Conservation (phyloP, 257 asterid genomes). For the Capsicum chinense region DNA sequence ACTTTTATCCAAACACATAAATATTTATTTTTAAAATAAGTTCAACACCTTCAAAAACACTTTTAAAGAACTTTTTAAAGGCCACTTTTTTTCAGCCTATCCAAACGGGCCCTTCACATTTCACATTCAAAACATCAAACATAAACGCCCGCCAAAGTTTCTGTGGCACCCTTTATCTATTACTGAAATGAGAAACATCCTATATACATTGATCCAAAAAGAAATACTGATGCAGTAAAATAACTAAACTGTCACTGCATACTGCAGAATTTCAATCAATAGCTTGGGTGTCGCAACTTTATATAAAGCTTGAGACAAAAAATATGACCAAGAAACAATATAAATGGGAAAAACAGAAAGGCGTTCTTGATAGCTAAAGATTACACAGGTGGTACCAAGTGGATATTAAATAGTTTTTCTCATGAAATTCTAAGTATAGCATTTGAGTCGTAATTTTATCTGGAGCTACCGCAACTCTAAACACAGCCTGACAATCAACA, state of each 20-base stretch:
- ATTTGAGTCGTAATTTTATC: neutral
- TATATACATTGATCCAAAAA: neutral
- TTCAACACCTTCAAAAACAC: too few relatives aligned
- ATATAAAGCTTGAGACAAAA: neutral
- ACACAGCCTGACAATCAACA: neutral
- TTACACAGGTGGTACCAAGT: constrained; percentile 18
- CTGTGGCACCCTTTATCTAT: neutral
- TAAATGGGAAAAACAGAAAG: neutral
- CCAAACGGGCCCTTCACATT: neutral
- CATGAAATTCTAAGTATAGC: constrained; percentile 16
- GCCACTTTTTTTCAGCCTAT: too few relatives aligned
- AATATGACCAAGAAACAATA: neutral
- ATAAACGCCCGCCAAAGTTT: neutral
- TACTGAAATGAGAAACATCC: neutral
- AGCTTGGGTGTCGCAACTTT: neutral
- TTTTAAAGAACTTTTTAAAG: too few relatives aligned
- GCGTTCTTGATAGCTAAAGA: neutral
- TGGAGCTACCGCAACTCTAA: constrained; percentile 8
- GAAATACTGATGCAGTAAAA: neutral
- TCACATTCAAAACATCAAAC: neutral
- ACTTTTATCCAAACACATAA: too few relatives aligned
- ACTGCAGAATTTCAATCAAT: neutral
- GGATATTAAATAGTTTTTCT: constrained; percentile 20
- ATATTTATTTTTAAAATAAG: too few relatives aligned
- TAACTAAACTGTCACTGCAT: neutral